Evolutionary conservation across 768 basidiomycete genomes (phyloP), one percentile per base, ranked within the genome.

Genomic region (Pleurotus tuber-regium): DNA sequence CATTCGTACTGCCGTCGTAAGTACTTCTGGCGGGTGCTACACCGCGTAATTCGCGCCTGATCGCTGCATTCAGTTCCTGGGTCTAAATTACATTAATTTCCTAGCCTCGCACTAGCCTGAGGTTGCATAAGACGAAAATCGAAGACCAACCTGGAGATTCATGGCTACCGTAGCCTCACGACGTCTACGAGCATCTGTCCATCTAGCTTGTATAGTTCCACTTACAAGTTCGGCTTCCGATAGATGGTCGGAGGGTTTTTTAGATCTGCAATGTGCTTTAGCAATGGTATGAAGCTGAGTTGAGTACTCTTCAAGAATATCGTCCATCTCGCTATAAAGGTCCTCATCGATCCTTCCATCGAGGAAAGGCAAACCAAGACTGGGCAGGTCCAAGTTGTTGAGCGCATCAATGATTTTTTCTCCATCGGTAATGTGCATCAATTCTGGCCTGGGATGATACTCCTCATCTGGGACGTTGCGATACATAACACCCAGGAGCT

Each of bases 201-300:
- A 75, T 44, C 66, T 70, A 9, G 70, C 73, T 59, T 74, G 70
- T 21, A 75, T 76, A 18, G 75, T 75, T 16, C 74, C 74, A 28
- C 73, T 75, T 10, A 75, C 63, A 0, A 76, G 60, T 61, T 75
- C 74, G 7, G 72, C 67, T 50, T 75, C 74, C 4, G 75, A 65
- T 25, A 75, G 56, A 10, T 60, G 30, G 4, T 61, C 50, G 11
- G 73, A 64, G 40, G 67, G 63, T 48, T 65, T 66, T 60, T 70
- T 71, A 1, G 67, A 70, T 14, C 67, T 48, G 8, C 73, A 72
- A 19, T 73, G 66, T 10, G 68, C 55, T 10, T 57, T 63, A 5
- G 63, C 74, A 10, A 75, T 76, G 25, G 54, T 46, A 9, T 62
- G 16, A 29, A 75, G 49, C 43, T 68, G 69, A 11, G 60, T 44